Evolutionary conservation across 495 filamentous ascomycete species (phyloP).

Genomic region (Hapsidospora chrysogenum): DNA sequence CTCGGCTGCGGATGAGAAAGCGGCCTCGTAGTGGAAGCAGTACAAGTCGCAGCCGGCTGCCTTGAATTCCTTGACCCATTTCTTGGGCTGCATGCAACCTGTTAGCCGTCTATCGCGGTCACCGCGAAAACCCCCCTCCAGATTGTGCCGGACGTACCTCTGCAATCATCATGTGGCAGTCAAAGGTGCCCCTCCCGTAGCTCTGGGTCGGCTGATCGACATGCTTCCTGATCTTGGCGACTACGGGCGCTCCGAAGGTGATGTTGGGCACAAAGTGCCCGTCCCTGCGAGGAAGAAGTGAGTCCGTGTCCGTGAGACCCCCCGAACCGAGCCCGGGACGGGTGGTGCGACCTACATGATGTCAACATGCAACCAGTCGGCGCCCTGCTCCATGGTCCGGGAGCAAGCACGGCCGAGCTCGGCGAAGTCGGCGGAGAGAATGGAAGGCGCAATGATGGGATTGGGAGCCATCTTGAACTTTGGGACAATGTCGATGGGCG

Average conservation of each 20-base stretch:
- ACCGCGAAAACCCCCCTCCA: not conserved
- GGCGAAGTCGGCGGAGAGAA: slow-evolving; percentile 91
- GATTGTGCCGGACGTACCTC: slow-evolving; percentile 43
- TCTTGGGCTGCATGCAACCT: slow-evolving; percentile 68
- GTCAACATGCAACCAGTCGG: slow-evolving; percentile 82
- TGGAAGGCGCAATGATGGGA: slow-evolving; percentile 91
- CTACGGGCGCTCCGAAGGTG: slow-evolving; percentile 85
- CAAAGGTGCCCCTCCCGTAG: slow-evolving; percentile 75
- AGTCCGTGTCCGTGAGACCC: too few species aligned
- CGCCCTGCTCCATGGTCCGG: slow-evolving; percentile 61
- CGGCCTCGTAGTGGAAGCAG: slow-evolving; percentile 99
- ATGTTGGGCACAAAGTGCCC: slow-evolving; percentile 98
- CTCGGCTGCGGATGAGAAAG: slow-evolving; percentile 71
- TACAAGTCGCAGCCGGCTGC: slow-evolving; percentile 91
- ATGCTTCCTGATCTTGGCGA: slow-evolving; percentile 77
- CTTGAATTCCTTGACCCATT: slow-evolving; percentile 92
- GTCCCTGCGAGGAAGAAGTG: too few species aligned
- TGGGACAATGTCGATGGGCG: too few species aligned
- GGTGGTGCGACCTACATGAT: slow-evolving; percentile 44
- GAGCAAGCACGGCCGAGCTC: slow-evolving; percentile 71
- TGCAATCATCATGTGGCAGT: slow-evolving; percentile 99
- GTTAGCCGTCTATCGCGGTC: not conserved
- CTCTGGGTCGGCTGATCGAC: slow-evolving; percentile 39
- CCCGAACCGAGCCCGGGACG: not conserved
- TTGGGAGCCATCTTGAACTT: slow-evolving; percentile 64